Evolutionary conservation across 495 filamentous ascomycete species (phyloP).

Genomic region (Baudoinia panamericana): DNA sequence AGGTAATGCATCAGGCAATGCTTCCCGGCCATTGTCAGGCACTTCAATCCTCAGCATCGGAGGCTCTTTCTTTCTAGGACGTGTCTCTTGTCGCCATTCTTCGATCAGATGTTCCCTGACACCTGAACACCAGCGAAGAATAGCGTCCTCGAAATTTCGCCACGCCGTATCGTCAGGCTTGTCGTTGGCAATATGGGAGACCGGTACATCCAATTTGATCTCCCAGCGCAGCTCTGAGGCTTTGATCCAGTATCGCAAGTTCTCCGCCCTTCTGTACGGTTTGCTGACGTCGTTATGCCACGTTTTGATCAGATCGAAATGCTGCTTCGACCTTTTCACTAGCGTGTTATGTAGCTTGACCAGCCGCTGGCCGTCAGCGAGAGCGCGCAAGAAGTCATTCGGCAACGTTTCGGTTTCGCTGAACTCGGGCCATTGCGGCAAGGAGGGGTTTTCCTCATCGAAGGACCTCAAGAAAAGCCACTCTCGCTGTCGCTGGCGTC

Average conservation of each 20-base stretch:
- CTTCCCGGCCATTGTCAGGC: constrained; percentile 1
- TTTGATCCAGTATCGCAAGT: constrained; percentile 90
- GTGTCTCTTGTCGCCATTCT: constrained; percentile 40
- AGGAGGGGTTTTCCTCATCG: constrained; percentile 41
- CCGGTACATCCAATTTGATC: constrained; percentile 42
- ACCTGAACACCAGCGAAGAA: constrained; percentile 63
- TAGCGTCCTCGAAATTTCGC: constrained; percentile 64
- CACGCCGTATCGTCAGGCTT: constrained; percentile 51
- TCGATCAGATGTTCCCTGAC: constrained; percentile 63
- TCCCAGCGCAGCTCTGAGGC: constrained; percentile 93
- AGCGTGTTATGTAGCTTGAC: constrained; percentile 81
- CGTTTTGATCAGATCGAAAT: constrained; percentile 79
- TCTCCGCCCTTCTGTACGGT: constrained; percentile 87
- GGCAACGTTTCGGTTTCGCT: constrained; percentile 38
- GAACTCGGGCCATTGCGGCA: constrained; percentile 56
- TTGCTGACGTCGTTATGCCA: constrained; percentile 86
- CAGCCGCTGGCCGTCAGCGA: constrained; percentile 68
- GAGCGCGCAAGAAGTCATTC: constrained; percentile 57
- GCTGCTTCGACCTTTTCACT: constrained; percentile 66
- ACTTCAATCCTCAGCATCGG: constrained; percentile 15
- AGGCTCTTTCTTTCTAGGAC: constrained; percentile 2
- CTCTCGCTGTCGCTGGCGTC: constrained; percentile 64
- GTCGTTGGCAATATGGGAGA: constrained; percentile 59
- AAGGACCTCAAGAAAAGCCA: constrained; percentile 55
- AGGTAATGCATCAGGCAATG: background rate